These are phyloP conservation scores for Tillandsia leiboldiana DNA, from an alignment of 176 grass and related monocot species.

Conservation along the genomic window DNA sequence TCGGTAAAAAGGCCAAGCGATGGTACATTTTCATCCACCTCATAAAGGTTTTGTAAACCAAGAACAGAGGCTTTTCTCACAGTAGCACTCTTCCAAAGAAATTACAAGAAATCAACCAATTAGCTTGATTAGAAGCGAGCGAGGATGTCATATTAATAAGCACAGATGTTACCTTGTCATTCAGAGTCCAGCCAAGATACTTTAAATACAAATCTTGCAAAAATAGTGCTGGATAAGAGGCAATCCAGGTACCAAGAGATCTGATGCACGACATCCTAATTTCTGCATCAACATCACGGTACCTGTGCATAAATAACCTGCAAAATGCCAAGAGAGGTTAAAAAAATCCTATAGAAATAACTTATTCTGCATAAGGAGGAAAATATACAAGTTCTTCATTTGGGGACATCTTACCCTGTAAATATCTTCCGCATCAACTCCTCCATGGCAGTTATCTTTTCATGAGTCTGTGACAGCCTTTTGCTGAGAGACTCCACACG, in stretches of 20 bases:
- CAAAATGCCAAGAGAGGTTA: conserved; percentile 14
- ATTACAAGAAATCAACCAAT: conserved; percentile 12
- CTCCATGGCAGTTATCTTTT: conserved; percentile 75
- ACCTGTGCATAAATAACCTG: conserved; percentile 98
- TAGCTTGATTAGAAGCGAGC: conserved; percentile 12
- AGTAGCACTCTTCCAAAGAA: conserved; percentile 58
- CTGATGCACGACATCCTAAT: conserved; percentile 80
- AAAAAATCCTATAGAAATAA: background rate
- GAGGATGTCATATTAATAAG: conserved; percentile 17
- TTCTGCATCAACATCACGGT: conserved; percentile 94
- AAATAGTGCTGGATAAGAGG: conserved; percentile 90
- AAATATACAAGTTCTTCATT: conserved; percentile 6
- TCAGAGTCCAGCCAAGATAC: conserved; percentile 98
- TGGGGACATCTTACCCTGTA: conserved; percentile 52
- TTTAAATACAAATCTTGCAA: conserved; percentile 93
- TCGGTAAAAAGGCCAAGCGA: conserved; percentile 84
- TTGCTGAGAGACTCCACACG: conserved; percentile 86
- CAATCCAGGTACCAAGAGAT: conserved; percentile 90
- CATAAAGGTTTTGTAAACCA: conserved; percentile 77
- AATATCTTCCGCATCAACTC: conserved; percentile 93
- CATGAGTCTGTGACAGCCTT: conserved; percentile 67
- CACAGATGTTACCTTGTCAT: conserved; percentile 71
- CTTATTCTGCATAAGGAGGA: background rate
- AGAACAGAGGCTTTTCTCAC: conserved; percentile 89
- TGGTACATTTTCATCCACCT: conserved; percentile 81